Evolutionary conservation across 305 asterid genomes (phyloP).

Genomic region (Nicotiana rustica): DNA sequence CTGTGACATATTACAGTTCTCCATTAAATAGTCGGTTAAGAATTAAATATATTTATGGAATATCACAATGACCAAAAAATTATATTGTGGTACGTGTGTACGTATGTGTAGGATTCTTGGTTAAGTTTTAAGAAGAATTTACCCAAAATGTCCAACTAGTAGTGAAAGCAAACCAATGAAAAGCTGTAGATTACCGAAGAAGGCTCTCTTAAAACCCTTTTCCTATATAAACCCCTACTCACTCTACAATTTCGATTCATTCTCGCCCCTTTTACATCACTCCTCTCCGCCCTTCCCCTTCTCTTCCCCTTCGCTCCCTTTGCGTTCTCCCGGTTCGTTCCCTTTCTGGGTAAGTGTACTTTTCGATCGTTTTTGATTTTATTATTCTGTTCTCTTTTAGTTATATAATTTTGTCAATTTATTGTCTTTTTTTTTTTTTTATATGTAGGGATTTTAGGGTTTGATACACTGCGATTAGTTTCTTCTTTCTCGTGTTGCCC

Average conservation of each 20-base stretch:
- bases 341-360: neutral
- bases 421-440: neutral
- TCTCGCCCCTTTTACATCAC: neutral
- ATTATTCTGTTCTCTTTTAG: neutral
- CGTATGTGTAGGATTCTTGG: no score
- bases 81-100: no score
- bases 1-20: no score
- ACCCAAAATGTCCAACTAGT: no score
- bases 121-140: no score
- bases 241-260: neutral
- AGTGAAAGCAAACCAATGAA: neutral
- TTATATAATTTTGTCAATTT: neutral
- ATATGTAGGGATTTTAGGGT: neutral
- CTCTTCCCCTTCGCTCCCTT: neutral
- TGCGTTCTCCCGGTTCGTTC: neutral
- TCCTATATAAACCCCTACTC: constrained; percentile 10
- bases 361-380: neutral
- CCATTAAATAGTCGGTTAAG: no score
- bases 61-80: no score
- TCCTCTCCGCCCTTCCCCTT: constrained; percentile 2
- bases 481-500: neutral
- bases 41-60: no score
- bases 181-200: neutral
- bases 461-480: neutral
- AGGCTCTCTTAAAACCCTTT: constrained; percentile 13